Conservation (phyloP, 1,139 yeast species). For the Candida sojae region DNA sequence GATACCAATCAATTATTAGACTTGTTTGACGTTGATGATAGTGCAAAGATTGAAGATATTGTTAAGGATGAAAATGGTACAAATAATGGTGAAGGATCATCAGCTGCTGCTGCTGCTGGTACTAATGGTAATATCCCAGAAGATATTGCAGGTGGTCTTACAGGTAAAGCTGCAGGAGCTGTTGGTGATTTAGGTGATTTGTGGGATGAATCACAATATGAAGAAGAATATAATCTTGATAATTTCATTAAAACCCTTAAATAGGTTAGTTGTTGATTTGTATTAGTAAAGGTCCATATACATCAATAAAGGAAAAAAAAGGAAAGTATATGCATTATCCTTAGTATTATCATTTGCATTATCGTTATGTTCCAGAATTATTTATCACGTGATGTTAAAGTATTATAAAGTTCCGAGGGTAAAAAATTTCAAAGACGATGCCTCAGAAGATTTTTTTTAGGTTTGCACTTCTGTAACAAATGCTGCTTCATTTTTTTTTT, state of each 20-base stretch:
- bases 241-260: slow-evolving; percentile 80
- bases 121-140: slow-evolving; percentile 41
- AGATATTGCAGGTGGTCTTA: slow-evolving; percentile 62
- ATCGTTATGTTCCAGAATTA: background rate
- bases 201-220: slow-evolving; percentile 96
- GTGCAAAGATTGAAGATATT: slow-evolving; percentile 36
- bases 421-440: background rate
- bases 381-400: background rate
- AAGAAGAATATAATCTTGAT: slow-evolving; percentile 93
- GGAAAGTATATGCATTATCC: background rate
- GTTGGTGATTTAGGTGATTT: slow-evolving; percentile 89
- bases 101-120: slow-evolving; percentile 19
- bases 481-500: background rate
- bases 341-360: too few relatives aligned
- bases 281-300: background rate
- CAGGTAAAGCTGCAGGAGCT: slow-evolving; percentile 67
- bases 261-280: slow-evolving; percentile 15
- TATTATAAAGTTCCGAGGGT: background rate
- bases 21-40: slow-evolving; percentile 75
- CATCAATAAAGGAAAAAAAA: too few relatives aligned
- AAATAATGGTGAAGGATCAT: slow-evolving; percentile 29
- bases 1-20: slow-evolving; percentile 94
- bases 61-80: slow-evolving; percentile 3
- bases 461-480: background rate
- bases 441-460: background rate